phyloP scores from a whole-genome alignment of 768 basidiomycete species.

The Lentinula boryana region DNA sequence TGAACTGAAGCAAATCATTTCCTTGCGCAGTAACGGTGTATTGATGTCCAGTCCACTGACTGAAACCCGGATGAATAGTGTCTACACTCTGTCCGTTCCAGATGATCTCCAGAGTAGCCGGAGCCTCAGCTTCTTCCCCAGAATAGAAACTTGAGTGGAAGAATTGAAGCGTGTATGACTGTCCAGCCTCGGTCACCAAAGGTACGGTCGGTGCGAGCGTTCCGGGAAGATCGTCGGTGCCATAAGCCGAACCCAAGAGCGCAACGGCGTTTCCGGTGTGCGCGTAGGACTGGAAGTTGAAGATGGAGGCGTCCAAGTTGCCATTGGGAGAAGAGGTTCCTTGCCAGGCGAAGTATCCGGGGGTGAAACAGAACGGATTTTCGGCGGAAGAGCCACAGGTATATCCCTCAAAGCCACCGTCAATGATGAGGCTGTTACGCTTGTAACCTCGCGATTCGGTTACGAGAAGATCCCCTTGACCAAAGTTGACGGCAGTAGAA shows the following conservation, averaged over 20 bases:
- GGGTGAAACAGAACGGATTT: constrained; percentile 34
- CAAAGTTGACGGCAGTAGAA: constrained; percentile 40
- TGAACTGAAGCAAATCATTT: constrained; percentile 32
- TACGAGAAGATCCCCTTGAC: constrained; percentile 39
- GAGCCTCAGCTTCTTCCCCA: constrained; percentile 22
- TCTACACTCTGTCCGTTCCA: constrained; percentile 35
- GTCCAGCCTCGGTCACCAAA: constrained; percentile 29
- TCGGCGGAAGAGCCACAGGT: constrained; percentile 14
- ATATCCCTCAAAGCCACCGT: constrained; percentile 41
- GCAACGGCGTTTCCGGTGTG: constrained; percentile 33
- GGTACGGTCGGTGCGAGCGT: constrained; percentile 27
- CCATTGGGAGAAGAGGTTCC: constrained; percentile 32
- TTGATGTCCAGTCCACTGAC: constrained; percentile 29
- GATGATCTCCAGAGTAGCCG: constrained; percentile 30
- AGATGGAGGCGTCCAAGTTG: constrained; percentile 35
- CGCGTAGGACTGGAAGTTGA: constrained; percentile 34
- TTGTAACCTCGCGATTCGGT: constrained; percentile 42
- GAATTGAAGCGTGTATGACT: constrained; percentile 33
- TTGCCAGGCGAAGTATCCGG: constrained; percentile 31
- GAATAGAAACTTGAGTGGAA: constrained; percentile 37
- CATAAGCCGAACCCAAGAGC: constrained; percentile 38
- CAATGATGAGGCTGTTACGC: constrained; percentile 30
- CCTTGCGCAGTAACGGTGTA: constrained; percentile 29
- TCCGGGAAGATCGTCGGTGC: constrained; percentile 28
- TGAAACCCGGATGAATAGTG: constrained; percentile 30